Conservation (phyloP, 2,329 filamentous ascomycete genomes). For the Neofusicoccum cordaticola region DNA sequence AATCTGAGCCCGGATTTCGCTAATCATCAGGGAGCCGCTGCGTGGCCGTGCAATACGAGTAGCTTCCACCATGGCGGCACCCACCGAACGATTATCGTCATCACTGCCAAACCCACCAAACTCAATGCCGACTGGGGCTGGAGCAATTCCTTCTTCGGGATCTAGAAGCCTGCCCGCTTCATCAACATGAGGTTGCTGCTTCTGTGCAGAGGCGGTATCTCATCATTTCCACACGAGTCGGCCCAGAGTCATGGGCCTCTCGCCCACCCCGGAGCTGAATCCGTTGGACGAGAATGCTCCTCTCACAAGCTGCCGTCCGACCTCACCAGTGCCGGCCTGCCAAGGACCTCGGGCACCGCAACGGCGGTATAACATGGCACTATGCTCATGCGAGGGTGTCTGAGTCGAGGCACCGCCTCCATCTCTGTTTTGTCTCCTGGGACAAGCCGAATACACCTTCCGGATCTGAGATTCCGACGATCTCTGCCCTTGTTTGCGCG, state of each 20-base stretch:
- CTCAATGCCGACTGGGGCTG: background rate
- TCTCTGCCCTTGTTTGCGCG: background rate
- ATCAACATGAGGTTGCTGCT: background rate
- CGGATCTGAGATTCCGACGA: slow-evolving; percentile 8
- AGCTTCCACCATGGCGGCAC: background rate
- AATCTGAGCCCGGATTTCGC: background rate
- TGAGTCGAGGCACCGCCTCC: background rate
- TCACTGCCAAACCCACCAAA: background rate
- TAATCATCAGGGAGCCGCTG: background rate
- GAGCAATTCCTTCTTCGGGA: background rate
- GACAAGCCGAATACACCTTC: background rate
- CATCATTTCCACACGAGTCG: slow-evolving; percentile 4
- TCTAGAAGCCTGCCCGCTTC: background rate
- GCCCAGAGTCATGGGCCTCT: background rate
- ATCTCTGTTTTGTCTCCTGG: background rate
- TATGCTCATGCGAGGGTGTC: background rate
- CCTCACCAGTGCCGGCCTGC: background rate
- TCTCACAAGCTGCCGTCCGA: background rate
- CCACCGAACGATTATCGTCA: background rate
- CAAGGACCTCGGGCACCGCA: background rate
- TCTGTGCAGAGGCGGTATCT: background rate
- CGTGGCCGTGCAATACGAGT: background rate
- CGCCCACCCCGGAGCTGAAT: background rate
- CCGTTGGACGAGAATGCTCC: background rate
- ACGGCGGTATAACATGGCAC: background rate